Base-by-base conservation (phyloP, 495 filamentous ascomycete species). In the Trichocladium uniseriatum region DNA sequence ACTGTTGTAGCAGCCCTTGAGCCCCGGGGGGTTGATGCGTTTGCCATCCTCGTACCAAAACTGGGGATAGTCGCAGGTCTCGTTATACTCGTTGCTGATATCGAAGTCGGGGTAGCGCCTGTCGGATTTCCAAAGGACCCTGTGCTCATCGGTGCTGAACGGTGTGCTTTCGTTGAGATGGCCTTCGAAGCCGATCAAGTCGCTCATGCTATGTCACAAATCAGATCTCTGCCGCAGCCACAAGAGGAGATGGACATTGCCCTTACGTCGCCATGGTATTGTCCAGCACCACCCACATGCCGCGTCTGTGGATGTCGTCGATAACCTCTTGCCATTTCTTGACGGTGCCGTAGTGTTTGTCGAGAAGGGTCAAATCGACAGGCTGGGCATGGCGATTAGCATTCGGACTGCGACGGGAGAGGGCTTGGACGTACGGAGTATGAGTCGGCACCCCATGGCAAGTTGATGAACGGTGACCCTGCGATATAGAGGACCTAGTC, bases 201-300 rank as follows among this genome's bases (percentile, higher is more conserved):
- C 80, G 43, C 80, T 79, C 78, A 86, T 75, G 72, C 63, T 66
- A 34, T 14, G 22, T 28, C n/a, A 20, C 2, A 3, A n/a, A 46
- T 57, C 43, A 64, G 47, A 41, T 16, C 16, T 42, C 41, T 35
- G 48, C 20, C 18, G 8, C 13, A 2, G 6, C 3, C 9, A n/a
- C 0, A 8, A 11, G 5, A 10, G 10, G 15, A 13, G 43, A 22
- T 1, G 27, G 37, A 1, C 44, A 36, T 3, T 24, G 18, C 38
- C 22, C 63, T 54, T 54, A 66, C 63, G 82, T 86, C 31, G 81
- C 72, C 61, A 86, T 72, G 9, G 83, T 87, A 52, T 86, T 85
- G 53, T 87, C 83, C 53, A 86, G 67, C 19, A 87, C 68, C 27
- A 86, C 80, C 67, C 81, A 85, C 81, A 87, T 86, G 32, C 76